Percentiles rank a stretch among this genome's conserved stretches.
phyloP scores from a whole-genome alignment of 208 protist species.

The Angomonas ambiguus region DNA sequence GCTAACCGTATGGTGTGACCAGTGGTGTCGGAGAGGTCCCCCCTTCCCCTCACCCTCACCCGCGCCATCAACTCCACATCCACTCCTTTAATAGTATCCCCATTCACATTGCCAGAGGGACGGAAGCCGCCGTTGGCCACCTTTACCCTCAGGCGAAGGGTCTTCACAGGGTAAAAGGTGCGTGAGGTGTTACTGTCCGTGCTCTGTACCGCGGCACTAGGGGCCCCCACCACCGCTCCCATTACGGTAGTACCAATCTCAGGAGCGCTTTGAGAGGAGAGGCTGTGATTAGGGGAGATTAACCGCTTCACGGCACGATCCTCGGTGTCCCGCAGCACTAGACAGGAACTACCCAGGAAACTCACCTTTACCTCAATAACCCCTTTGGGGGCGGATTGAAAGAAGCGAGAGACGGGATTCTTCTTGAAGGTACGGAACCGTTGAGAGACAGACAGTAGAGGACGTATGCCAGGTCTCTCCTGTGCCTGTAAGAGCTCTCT shows the following conservation, averaged over 20 bases:
- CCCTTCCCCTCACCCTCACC: slow-evolving; percentile 1
- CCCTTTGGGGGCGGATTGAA: slow-evolving; percentile 15
- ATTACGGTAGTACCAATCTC: slow-evolving; percentile 2
- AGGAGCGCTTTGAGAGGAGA: not conserved
- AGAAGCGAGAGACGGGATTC: slow-evolving; percentile 9
- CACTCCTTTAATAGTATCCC: slow-evolving; percentile 8
- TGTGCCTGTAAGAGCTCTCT: slow-evolving; percentile 29
- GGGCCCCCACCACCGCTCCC: slow-evolving; percentile 4
- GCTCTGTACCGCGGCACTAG: not conserved
- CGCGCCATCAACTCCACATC: slow-evolving; percentile 8
- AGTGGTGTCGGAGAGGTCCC: slow-evolving; percentile 8
- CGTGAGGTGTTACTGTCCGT: not conserved
- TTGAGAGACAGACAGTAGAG: slow-evolving; percentile 17
- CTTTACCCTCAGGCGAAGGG: slow-evolving; percentile 15
- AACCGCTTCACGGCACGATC: not conserved
- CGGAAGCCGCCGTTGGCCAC: slow-evolving; percentile 14
- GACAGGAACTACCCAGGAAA: not conserved
- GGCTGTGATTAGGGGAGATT: not conserved
- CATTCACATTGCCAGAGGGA: not conserved
- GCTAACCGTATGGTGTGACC: slow-evolving; percentile 4
- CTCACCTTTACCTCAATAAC: slow-evolving; percentile 1
- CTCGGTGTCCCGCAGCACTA: slow-evolving; percentile 2
- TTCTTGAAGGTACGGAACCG: slow-evolving; percentile 18
- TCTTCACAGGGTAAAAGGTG: not conserved
- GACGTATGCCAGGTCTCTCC: slow-evolving; percentile 21